Base-by-base conservation (phyloP, 495 filamentous ascomycete species). In the Opeltia flavorubescens region DNA sequence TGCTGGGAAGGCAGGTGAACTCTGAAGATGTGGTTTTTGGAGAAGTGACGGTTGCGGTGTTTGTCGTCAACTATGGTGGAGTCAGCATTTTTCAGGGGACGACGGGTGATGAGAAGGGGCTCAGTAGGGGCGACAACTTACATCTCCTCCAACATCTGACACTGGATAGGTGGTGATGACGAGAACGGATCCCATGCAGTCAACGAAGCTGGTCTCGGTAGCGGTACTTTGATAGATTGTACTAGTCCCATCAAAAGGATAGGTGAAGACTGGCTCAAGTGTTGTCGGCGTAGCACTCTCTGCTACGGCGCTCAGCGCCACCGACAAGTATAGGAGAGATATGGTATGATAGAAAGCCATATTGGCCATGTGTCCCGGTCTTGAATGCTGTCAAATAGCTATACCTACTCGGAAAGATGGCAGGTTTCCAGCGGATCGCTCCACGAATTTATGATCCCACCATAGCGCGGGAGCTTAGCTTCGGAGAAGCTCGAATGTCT, bases 161-260 rank as follows among this genome's bases (percentile, higher is more conserved):
- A n/a, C 41, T 13, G 26, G 30, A 35, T 39, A 50, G 1, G 43
- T 50, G 25, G 31, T 50, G 42, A 50, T 33, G n/a, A 41, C 43
- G 18, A 46, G 24, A 5, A 35, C 25, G 24, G 41, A 50, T 12
- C 48, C 43, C 23, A 3, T 11, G 18, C 48, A 50, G 23, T 50
- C 35, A 17, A 50, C 42, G n/a, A 30, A 17, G 33, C 34, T 46
- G 12, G 21, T 45, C 34, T 25, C 9, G 12, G 48, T 50, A 24
- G 27, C 13, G 21, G 43, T 50, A 15, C 30, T 29, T 2, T 8
- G 1, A 15, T 34, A 50, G 31, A 50, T 24, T 2, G 48, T 46
- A 31, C 48, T 50, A 13, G 48, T 50, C 2, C 5, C 48, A 46
- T 50, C 43, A 5, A 33, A 39, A 1, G 48, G 48, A 23, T 21